Evolutionary conservation across 352 stramenopile genomes (phyloP).

Genomic region (Phytophthora colocasiae): DNA sequence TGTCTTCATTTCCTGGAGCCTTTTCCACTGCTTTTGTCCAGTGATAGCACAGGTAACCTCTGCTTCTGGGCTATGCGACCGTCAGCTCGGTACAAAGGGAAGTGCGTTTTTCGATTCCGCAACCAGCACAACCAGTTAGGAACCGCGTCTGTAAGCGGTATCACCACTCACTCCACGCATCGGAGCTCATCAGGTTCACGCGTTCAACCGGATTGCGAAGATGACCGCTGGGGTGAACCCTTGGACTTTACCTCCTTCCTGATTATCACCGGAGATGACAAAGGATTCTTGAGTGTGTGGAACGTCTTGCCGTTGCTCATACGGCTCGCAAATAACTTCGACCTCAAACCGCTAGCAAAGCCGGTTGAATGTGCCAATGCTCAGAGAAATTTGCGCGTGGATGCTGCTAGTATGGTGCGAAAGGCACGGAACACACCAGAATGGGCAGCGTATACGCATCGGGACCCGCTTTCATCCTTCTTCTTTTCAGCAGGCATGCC

Average conservation of each 20-base stretch:
- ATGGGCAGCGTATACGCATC: constrained; percentile 56
- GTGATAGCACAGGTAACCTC: constrained; percentile 74
- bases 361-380: constrained; percentile 76
- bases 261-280: constrained; percentile 80
- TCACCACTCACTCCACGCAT: constrained; percentile 41
- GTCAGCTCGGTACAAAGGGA: constrained; percentile 63
- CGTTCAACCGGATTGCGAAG: constrained; percentile 8
- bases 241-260: constrained; percentile 53
- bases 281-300: constrained; percentile 77
- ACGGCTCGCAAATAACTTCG: constrained; percentile 63
- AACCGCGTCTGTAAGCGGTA: constrained; percentile 58
- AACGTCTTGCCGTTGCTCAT: constrained; percentile 70
- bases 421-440: constrained; percentile 73
- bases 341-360: constrained; percentile 53
- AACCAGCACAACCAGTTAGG: constrained; percentile 53
- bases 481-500: constrained; percentile 66
- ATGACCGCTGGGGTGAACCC: constrained; percentile 29
- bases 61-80: constrained; percentile 83
- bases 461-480: constrained; percentile 64
- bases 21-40: constrained; percentile 73
- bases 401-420: constrained; percentile 72
- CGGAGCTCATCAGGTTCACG: constrained; percentile 9
- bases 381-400: constrained; percentile 74
- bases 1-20: constrained; percentile 76
- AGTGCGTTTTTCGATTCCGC: constrained; percentile 79